These are phyloP conservation scores for Rhizopogon vulgaris DNA, from an alignment of 768 basidiomycete species.

Conservation along the genomic window DNA sequence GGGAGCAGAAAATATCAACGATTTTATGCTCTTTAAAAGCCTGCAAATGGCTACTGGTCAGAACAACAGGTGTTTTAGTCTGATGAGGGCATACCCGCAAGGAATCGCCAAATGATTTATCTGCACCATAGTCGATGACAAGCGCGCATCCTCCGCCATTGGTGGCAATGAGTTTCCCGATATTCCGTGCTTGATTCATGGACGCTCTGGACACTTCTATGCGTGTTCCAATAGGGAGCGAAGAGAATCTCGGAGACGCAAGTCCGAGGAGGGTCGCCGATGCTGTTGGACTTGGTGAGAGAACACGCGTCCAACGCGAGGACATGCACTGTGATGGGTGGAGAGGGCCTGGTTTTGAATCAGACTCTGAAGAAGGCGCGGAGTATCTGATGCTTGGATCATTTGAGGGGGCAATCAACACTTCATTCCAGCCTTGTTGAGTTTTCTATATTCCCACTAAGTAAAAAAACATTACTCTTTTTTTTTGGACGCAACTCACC, in stretches of 20 bases:
- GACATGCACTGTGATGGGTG: conserved; percentile 9
- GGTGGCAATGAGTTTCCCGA: conserved; percentile 56
- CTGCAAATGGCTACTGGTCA: conserved; percentile 33
- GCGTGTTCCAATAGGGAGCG: conserved; percentile 60
- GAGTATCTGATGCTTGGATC: conserved; percentile 32
- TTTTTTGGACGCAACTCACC: conserved; percentile 35
- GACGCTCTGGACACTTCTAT: conserved; percentile 77
- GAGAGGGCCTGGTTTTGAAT: conserved; percentile 1
- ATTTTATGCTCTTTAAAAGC: conserved; percentile 87
- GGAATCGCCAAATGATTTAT: conserved; percentile 61
- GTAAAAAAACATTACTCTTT: background rate
- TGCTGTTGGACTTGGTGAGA: conserved; percentile 53
- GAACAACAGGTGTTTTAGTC: background rate
- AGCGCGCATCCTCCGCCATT: conserved; percentile 53
- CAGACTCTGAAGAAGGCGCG: conserved; percentile 15
- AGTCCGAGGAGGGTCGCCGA: conserved; percentile 50
- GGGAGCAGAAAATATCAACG: conserved; percentile 76
- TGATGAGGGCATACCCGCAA: conserved; percentile 64
- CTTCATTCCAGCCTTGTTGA: conserved; percentile 77
- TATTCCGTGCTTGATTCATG: conserved; percentile 58
- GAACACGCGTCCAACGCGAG: conserved; percentile 54
- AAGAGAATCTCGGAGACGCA: conserved; percentile 65
- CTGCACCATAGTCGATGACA: conserved; percentile 86
- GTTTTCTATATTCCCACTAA: conserved; percentile 48
- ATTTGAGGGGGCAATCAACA: conserved; percentile 52